phyloP scores from a whole-genome alignment of 2,329 filamentous ascomycete genomes.

The Epichloe hybrida region DNA sequence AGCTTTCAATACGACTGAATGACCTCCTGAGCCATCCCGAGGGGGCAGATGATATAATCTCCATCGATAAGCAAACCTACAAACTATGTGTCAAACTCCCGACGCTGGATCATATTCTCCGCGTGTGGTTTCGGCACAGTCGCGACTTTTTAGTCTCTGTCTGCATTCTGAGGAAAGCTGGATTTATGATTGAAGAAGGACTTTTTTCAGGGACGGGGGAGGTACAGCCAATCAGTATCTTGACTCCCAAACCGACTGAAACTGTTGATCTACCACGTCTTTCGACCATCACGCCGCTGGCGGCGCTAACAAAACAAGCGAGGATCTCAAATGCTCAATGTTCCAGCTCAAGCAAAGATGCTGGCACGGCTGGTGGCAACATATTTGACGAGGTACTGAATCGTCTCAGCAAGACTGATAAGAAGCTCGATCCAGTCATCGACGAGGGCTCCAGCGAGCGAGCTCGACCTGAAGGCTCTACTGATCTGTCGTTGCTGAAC shows the following conservation, averaged over 20 bases:
- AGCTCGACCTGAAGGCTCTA: not conserved
- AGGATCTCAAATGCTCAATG: constrained; percentile 6
- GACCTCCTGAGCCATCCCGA: constrained; percentile 3
- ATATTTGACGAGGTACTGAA: constrained; percentile 6
- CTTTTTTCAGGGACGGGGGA: not conserved
- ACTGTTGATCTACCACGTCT: constrained; percentile 7
- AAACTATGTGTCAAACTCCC: constrained; percentile 15
- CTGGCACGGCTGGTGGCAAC: not conserved
- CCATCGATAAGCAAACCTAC: constrained; percentile 9
- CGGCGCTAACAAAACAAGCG: not conserved
- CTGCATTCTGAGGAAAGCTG: constrained; percentile 18
- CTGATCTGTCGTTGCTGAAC: constrained; percentile 9
- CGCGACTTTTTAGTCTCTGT: constrained; percentile 21
- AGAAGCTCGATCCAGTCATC: not conserved
- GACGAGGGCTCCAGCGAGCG: not conserved
- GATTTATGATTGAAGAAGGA: constrained; percentile 14
- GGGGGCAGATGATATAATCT: constrained; percentile 6
- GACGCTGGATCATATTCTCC: constrained; percentile 13
- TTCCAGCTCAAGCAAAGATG: not conserved
- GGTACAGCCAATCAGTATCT: not conserved
- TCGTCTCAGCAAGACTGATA: not conserved
- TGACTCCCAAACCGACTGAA: not conserved
- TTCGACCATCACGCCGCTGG: constrained; percentile 14
- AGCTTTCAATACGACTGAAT: constrained; percentile 6
- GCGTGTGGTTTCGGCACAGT: constrained; percentile 15